A percentile compares a stretch with the other conserved stretches of the same genome.
These are phyloP conservation scores for Rhodotorula kratochvilovae DNA, from an alignment of 768 basidiomycete species.

Conservation along the genomic window DNA sequence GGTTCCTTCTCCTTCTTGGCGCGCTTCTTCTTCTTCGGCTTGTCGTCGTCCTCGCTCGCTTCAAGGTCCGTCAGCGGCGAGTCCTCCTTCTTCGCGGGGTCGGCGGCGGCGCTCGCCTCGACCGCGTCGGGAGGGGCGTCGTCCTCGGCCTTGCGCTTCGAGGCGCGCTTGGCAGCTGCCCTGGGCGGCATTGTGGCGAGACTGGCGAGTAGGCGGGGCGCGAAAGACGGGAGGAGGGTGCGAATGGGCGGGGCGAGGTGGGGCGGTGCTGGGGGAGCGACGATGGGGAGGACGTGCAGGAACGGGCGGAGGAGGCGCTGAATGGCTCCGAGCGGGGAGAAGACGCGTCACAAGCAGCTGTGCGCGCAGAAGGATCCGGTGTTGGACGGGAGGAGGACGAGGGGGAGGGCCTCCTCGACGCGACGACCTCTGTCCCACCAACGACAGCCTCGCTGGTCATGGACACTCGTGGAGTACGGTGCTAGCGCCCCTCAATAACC, in stretches of 20 bases:
- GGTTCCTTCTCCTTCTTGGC: conserved; percentile 40
- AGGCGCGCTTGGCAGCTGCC: not conserved
- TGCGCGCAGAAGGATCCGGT: too few relatives aligned
- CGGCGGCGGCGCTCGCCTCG: not conserved
- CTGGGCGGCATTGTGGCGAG: not conserved
- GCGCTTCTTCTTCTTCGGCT: conserved; percentile 21
- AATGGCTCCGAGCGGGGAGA: not conserved
- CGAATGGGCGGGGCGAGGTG: not conserved
- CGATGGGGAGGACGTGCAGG: too few relatives aligned
- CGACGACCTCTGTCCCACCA: too few relatives aligned
- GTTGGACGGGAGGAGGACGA: too few relatives aligned
- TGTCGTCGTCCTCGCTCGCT: not conserved
- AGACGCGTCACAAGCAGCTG: not conserved
- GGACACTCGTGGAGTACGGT: too few relatives aligned
- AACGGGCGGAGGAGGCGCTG: too few relatives aligned
- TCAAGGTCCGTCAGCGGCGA: conserved; percentile 9
- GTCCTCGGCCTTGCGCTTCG: conserved; percentile 17
- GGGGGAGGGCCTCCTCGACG: too few relatives aligned
- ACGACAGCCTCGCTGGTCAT: too few relatives aligned
- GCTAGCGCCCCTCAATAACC: too few relatives aligned
- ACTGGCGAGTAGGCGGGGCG: not conserved
- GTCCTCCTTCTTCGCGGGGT: not conserved
- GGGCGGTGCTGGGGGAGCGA: not conserved
- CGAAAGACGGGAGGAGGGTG: not conserved
- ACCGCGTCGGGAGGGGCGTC: not conserved